Evolutionary conservation across 75 land plant species (phyloP).

Genomic region (Pinus albicaulis): DNA sequence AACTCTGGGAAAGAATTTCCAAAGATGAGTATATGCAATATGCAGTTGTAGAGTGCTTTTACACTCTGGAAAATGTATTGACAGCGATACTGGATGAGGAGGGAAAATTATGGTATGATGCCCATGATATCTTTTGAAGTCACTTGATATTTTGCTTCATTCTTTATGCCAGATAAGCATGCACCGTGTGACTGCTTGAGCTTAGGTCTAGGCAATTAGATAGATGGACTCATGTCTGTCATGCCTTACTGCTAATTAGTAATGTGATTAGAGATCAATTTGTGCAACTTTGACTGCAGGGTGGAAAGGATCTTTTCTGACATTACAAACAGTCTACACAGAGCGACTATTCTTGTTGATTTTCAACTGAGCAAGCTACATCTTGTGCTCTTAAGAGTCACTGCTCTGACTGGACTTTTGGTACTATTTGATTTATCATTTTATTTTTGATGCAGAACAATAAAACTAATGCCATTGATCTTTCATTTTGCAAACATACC

Average conservation of each 20-base stretch:
- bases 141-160: neutral
- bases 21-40: slow-evolving; percentile 87
- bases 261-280: neutral
- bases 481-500: too few species aligned
- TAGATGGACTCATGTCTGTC: neutral
- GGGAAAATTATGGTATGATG: slow-evolving; percentile 63
- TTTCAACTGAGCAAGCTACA: slow-evolving; percentile 56
- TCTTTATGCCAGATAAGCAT: neutral
- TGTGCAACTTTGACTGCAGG: slow-evolving; percentile 36
- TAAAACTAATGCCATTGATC: neutral
- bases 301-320: slow-evolving; percentile 63
- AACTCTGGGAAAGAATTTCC: slow-evolving; percentile 74
- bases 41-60: slow-evolving; percentile 79
- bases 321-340: slow-evolving; percentile 33
- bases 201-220: neutral
- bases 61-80: slow-evolving; percentile 41
- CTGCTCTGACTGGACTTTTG: slow-evolving; percentile 72
- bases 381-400: slow-evolving; percentile 54
- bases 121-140: neutral
- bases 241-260: neutral
- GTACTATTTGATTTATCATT: slow-evolving; percentile 30
- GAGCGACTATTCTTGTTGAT: slow-evolving; percentile 31
- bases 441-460: neutral
- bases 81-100: slow-evolving; percentile 46
- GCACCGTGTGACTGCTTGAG: neutral